Conservation (phyloP, 1,284 basidiomycete species). For the Heterobasidion irregulare region DNA sequence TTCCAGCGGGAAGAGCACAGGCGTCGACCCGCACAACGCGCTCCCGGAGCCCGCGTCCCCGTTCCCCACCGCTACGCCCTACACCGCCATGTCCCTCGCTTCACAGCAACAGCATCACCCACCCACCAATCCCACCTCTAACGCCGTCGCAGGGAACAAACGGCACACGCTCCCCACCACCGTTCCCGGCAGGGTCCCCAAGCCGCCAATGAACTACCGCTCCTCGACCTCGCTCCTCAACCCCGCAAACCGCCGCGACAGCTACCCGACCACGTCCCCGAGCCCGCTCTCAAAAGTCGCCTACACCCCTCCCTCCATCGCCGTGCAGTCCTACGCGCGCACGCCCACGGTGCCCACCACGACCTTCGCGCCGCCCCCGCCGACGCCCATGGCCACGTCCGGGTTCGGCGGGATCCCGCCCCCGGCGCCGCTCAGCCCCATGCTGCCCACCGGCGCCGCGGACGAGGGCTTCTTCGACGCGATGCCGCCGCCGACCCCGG, state of each 20-base stretch:
- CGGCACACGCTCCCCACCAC: slow-evolving; percentile 41
- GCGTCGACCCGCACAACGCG: slow-evolving; percentile 31
- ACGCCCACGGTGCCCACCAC: slow-evolving; percentile 43
- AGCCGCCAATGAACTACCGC: slow-evolving; percentile 24
- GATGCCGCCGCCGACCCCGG: slow-evolving; percentile 42
- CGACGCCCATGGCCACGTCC: slow-evolving; percentile 4
- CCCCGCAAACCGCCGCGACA: slow-evolving; percentile 19
- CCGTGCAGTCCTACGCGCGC: slow-evolving; percentile 30
- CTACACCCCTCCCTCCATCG: slow-evolving; percentile 28
- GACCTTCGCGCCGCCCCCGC: slow-evolving; percentile 19
- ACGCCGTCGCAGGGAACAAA: slow-evolving; percentile 47
- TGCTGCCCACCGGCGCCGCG: slow-evolving; percentile 5
- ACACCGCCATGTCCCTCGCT: slow-evolving; percentile 15
- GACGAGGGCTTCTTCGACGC: slow-evolving; percentile 11
- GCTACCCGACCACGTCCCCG: slow-evolving; percentile 13
- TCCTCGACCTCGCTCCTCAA: slow-evolving; percentile 24
- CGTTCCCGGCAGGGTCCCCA: slow-evolving; percentile 6
- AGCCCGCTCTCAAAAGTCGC: slow-evolving; percentile 11
- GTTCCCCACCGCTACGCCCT: slow-evolving; percentile 40
- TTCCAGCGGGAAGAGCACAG: not conserved
- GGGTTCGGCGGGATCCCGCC: slow-evolving; percentile 8
- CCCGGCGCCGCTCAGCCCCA: slow-evolving; percentile 6
- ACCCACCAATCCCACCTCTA: slow-evolving; percentile 14
- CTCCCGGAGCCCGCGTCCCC: slow-evolving; percentile 70
- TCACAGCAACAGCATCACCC: slow-evolving; percentile 8